Conservation (phyloP, 768 basidiomycete species). For the Mycena maculata region DNA sequence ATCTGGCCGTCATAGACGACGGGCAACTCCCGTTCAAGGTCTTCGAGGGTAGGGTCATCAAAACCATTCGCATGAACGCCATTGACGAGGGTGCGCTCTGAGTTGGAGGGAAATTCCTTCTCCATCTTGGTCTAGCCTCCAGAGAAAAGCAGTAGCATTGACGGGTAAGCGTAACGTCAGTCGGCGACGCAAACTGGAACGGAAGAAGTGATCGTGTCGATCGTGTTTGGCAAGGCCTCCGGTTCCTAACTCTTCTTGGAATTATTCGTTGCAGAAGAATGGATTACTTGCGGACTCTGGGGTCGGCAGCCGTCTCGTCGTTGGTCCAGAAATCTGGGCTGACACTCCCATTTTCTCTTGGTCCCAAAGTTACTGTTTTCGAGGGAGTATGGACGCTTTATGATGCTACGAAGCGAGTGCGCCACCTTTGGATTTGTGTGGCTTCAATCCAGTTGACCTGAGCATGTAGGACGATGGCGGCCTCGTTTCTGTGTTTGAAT, state of each 20-base stretch:
- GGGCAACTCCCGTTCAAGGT: conserved; percentile 81
- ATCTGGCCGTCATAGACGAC: conserved; percentile 80
- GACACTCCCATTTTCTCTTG: conserved; percentile 88
- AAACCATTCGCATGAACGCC: conserved; percentile 41
- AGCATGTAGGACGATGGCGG: conserved; percentile 83
- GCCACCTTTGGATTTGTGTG: conserved; percentile 5
- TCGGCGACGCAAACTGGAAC: too few relatives aligned
- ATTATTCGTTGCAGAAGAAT: too few relatives aligned
- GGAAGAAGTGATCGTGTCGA: not conserved
- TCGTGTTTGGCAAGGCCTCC: not conserved
- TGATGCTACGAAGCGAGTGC: conserved; percentile 89
- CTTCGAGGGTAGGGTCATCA: conserved; percentile 56
- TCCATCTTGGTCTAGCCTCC: conserved; percentile 26
- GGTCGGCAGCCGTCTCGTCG: conserved; percentile 87
- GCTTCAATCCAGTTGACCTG: conserved; percentile 19
- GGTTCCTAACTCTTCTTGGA: conserved; percentile 1
- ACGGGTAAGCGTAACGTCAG: conserved; percentile 13
- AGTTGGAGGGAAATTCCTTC: conserved; percentile 9
- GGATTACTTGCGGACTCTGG: conserved; percentile 86
- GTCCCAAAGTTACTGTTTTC: conserved; percentile 72
- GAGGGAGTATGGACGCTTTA: conserved; percentile 88
- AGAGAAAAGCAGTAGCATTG: conserved; percentile 13
- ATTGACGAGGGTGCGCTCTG: conserved; percentile 37
- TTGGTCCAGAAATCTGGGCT: conserved; percentile 95
- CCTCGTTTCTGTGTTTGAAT: conserved; percentile 91